Percentiles rank a stretch among this genome's conserved stretches.
Evolutionary conservation across 2,329 filamentous ascomycete species (phyloP).

Genomic region (Aspergillus pseudonomiae): DNA sequence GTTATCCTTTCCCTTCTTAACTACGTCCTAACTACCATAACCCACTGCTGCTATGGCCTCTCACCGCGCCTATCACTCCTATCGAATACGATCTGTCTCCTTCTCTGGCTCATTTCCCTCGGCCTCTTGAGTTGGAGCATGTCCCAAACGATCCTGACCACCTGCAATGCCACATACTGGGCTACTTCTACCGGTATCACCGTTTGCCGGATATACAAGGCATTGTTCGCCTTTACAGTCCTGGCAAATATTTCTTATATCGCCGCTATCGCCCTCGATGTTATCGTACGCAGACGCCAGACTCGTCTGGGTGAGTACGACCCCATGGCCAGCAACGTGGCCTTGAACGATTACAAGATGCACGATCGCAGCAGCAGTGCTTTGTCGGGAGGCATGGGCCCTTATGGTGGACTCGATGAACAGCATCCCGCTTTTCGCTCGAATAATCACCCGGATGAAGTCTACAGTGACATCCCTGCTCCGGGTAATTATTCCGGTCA

Average conservation of each 20-base stretch:
- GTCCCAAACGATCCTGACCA: conserved; percentile 54
- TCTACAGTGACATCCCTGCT: conserved; percentile 9
- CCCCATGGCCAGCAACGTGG: conserved; percentile 42
- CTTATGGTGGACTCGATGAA: conserved; percentile 13
- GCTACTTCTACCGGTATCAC: conserved; percentile 57
- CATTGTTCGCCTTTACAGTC: conserved; percentile 60
- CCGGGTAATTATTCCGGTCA: conserved; percentile 7
- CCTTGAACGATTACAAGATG: conserved; percentile 41
- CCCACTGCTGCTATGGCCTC: conserved; percentile 57
- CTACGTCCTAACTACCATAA: conserved; percentile 51
- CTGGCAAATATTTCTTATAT: conserved; percentile 52
- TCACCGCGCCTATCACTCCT: conserved; percentile 55
- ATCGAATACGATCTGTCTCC: conserved; percentile 51
- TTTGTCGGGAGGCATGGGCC: conserved; percentile 15
- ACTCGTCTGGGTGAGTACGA: conserved; percentile 53
- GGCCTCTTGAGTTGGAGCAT: conserved; percentile 58
- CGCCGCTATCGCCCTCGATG: conserved; percentile 53
- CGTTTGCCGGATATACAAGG: conserved; percentile 62
- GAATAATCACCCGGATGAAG: conserved; percentile 5
- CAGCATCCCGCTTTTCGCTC: conserved; percentile 4
- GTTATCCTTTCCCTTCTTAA: conserved; percentile 56
- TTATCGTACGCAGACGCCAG: conserved; percentile 50
- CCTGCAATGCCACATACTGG: conserved; percentile 57
- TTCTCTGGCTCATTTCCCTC: conserved; percentile 58
- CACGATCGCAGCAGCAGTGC: conserved; percentile 28